Percentiles rank a stretch among this genome's conserved stretches.
These are phyloP conservation scores for Teunomyces barrocoloradensis DNA, from an alignment of 805 yeast genomes.

Conservation along the genomic window DNA sequence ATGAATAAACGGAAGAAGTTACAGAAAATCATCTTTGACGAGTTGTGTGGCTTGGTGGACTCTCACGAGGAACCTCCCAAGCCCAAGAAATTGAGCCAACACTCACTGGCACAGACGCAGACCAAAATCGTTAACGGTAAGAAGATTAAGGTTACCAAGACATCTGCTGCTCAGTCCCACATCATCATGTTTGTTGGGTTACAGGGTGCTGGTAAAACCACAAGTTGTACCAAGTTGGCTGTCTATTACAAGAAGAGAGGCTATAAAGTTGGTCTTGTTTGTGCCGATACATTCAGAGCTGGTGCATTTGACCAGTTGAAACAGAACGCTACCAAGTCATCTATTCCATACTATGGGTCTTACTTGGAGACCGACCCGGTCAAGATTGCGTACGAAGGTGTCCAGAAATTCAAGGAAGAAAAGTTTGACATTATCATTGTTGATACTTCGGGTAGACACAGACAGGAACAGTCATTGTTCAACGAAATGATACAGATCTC, in stretches of 20 bases:
- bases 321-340: conserved; percentile 94
- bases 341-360: conserved; percentile 91
- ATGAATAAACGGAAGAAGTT: conserved; percentile 72
- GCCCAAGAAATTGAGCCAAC: conserved; percentile 71
- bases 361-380: conserved; percentile 96
- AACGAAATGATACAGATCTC: conserved; percentile 94
- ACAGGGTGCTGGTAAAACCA: conserved; percentile 98
- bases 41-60: conserved; percentile 82
- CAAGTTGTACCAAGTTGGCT: conserved; percentile 95
- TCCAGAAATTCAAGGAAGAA: conserved; percentile 83
- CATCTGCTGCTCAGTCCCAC: conserved; percentile 28
- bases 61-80: conserved; percentile 61
- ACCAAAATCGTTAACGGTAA: conserved; percentile 27
- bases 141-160: conserved; percentile 19
- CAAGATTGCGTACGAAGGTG: conserved; percentile 87
- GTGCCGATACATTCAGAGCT: conserved; percentile 99
- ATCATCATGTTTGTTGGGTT: conserved; percentile 97
- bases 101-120: conserved; percentile 6
- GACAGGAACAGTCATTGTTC: conserved; percentile 88
- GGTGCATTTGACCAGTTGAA: conserved; percentile 99
- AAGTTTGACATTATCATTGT: conserved; percentile 91
- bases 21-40: conserved; percentile 93
- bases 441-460: conserved; percentile 97
- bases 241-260: conserved; percentile 92
- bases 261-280: conserved; percentile 90